Conservation (phyloP, 208 protist genomes). For the Wallacemonas sp. region DNA sequence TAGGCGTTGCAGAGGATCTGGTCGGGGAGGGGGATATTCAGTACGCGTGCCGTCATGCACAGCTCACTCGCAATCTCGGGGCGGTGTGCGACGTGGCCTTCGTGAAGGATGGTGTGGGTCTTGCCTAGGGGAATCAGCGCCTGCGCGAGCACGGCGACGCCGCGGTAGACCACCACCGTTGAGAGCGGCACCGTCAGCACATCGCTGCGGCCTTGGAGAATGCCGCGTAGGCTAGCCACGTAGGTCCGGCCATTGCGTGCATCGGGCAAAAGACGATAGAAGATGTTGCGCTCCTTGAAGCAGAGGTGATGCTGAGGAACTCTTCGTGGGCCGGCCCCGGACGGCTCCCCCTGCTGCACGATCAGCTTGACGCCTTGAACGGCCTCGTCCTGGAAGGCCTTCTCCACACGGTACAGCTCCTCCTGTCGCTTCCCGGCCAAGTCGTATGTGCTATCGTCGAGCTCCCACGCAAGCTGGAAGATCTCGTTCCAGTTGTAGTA, state of each 20-base stretch:
- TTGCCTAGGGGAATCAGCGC: constrained; percentile 44
- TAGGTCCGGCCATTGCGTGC: constrained; percentile 45
- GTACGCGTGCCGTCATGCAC: constrained; percentile 36
- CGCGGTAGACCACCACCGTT: constrained; percentile 49
- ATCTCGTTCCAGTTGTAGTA: constrained; percentile 70
- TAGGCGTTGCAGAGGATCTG: constrained; percentile 36
- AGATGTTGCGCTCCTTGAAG: constrained; percentile 61
- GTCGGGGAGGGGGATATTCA: constrained; percentile 48
- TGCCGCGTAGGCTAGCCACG: constrained; percentile 45
- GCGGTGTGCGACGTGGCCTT: constrained; percentile 26
- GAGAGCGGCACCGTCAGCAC: constrained; percentile 56
- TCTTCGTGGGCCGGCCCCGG: neutral
- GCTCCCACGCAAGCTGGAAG: constrained; percentile 75
- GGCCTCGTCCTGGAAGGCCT: constrained; percentile 45
- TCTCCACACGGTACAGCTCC: constrained; percentile 42
- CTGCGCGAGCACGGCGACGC: constrained; percentile 54
- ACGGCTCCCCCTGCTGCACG: constrained; percentile 37
- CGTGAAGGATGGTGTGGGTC: constrained; percentile 31
- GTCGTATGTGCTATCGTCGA: constrained; percentile 56
- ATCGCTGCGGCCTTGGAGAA: constrained; percentile 45
- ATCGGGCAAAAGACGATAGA: constrained; percentile 55
- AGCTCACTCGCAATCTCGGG: constrained; percentile 43
- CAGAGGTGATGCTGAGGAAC: constrained; percentile 20
- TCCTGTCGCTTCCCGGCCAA: constrained; percentile 41
- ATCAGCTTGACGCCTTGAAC: constrained; percentile 33